Base-by-base conservation (phyloP, 2,329 filamentous ascomycete species). In the Ophiostoma himal-ulmi region DNA sequence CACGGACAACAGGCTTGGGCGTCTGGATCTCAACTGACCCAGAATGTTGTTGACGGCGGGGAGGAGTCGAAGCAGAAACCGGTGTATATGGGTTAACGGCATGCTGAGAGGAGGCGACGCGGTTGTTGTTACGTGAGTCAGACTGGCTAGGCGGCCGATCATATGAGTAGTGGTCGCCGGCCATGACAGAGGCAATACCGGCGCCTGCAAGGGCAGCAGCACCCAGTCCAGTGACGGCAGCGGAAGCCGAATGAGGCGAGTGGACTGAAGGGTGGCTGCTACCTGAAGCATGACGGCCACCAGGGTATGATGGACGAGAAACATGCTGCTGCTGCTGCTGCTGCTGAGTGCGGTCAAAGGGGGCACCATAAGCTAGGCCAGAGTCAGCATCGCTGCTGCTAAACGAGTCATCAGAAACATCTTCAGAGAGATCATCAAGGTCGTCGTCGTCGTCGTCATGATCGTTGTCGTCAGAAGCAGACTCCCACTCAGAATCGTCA, bases 11-110 rank as follows among this genome's bases (percentile, higher is more conserved):
- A 1, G 94, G 94, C 75, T 93, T 90, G 2, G 94, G 94, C 75
- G 96, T 92, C 77, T 95, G 91, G n/a, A 97, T 83, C 13, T 89
- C 88, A 41, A 93, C 84, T 0, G 87, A 83, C 6, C 82, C 86
- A 5, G 89, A 86, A 60, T 86, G 83, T 20, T 64, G 83, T n/a
- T 54, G 52, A 3, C 30, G 48, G 7, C 48, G 54, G 13, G 57
- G 36, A n/a, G 52, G 10, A 22, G 68, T 14, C 13, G 52, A 36
- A 34, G 26, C 6, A 20, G 48, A 36, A 7, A 44, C 10, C 0
- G 70, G 48, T 34, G 69, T 39, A 34, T 66, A 62, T 6, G 52
- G 14, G 37, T 41, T 54, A 26, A 10, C 48, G 2, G 65, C 54
- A 6, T 65, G 30, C 5, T 65, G 60, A 7, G 44, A 48, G 2